Conservation (phyloP, 2,329 filamentous ascomycete species). For the Colletotrichum spaethianum region DNA sequence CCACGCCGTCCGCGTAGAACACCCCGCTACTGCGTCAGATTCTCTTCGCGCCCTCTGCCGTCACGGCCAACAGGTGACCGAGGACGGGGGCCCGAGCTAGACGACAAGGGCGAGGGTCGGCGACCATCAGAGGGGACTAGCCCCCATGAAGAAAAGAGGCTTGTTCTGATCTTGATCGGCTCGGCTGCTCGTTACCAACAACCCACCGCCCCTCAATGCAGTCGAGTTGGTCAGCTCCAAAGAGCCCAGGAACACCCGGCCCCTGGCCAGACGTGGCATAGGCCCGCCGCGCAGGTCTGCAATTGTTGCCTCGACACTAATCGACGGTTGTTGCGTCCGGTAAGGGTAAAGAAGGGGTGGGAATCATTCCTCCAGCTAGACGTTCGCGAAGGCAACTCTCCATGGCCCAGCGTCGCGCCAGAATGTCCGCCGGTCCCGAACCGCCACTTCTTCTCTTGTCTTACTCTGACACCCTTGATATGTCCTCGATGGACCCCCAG, state of each 20-base stretch:
- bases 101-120: neutral
- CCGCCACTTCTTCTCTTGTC: slow-evolving; percentile 36
- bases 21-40: slow-evolving; percentile 10
- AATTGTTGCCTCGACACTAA: slow-evolving; percentile 19
- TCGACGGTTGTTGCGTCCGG: slow-evolving; percentile 8
- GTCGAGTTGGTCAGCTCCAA: slow-evolving; percentile 21
- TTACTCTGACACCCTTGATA: slow-evolving; percentile 36
- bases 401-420: slow-evolving; percentile 20
- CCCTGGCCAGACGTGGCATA: slow-evolving; percentile 20
- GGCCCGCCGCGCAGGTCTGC: slow-evolving; percentile 1
- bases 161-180: slow-evolving; percentile 39
- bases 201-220: neutral
- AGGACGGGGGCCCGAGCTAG: slow-evolving; percentile 21
- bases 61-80: slow-evolving; percentile 3
- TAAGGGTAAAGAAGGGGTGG: slow-evolving; percentile 6
- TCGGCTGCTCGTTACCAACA: slow-evolving; percentile 13
- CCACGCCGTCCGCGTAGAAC: neutral
- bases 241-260: slow-evolving; percentile 24
- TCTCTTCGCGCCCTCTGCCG: slow-evolving; percentile 8
- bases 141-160: slow-evolving; percentile 10
- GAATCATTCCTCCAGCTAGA: slow-evolving; percentile 13
- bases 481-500: slow-evolving; percentile 30
- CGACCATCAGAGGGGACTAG: slow-evolving; percentile 2
- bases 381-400: slow-evolving; percentile 10
- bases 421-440: slow-evolving; percentile 21